Evolutionary conservation across 2,329 filamentous ascomycete species (phyloP).

Genomic region (Ophiostoma quercus): DNA sequence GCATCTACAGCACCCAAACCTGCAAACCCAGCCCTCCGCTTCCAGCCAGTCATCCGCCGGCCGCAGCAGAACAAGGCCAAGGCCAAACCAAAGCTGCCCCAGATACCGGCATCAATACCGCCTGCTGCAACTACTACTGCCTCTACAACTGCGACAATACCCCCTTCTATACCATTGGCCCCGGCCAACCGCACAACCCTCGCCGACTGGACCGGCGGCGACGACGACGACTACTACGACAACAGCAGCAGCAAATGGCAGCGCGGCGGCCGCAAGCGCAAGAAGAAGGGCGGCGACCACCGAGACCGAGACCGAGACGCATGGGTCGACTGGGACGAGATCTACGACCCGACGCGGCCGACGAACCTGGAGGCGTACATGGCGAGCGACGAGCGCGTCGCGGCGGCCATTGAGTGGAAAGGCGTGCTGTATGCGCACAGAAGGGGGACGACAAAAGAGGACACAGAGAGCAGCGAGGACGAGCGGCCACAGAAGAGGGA

Average conservation of each 20-base stretch:
- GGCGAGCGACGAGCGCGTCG: slow-evolving; percentile 74
- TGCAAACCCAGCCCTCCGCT: slow-evolving; percentile 68
- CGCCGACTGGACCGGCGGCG: slow-evolving; percentile 64
- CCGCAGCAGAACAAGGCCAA: slow-evolving; percentile 57
- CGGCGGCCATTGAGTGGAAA: slow-evolving; percentile 81
- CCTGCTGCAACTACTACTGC: not conserved
- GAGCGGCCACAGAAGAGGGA: slow-evolving; percentile 33
- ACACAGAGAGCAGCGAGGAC: not conserved
- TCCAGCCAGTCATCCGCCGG: slow-evolving; percentile 82
- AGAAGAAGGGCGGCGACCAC: slow-evolving; percentile 54
- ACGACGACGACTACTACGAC: slow-evolving; percentile 16
- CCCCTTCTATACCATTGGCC: slow-evolving; percentile 25
- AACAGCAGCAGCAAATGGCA: slow-evolving; percentile 52
- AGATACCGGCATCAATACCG: not conserved
- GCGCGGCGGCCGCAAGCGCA: slow-evolving; percentile 57
- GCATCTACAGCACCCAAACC: slow-evolving; percentile 43
- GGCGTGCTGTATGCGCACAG: slow-evolving; percentile 69
- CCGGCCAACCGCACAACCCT: slow-evolving; percentile 47
- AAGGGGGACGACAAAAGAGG: slow-evolving; percentile 34
- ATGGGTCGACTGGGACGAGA: slow-evolving; percentile 73
- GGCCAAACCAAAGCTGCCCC: slow-evolving; percentile 42
- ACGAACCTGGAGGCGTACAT: slow-evolving; percentile 82
- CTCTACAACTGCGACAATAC: slow-evolving; percentile 16
- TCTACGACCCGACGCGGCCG: slow-evolving; percentile 78
- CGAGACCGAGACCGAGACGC: slow-evolving; percentile 57